A percentile compares a stretch with the other conserved stretches of the same genome.
Evolutionary conservation across 2,329 filamentous ascomycete genomes (phyloP).

Genomic region (Aureobasidium sp.): DNA sequence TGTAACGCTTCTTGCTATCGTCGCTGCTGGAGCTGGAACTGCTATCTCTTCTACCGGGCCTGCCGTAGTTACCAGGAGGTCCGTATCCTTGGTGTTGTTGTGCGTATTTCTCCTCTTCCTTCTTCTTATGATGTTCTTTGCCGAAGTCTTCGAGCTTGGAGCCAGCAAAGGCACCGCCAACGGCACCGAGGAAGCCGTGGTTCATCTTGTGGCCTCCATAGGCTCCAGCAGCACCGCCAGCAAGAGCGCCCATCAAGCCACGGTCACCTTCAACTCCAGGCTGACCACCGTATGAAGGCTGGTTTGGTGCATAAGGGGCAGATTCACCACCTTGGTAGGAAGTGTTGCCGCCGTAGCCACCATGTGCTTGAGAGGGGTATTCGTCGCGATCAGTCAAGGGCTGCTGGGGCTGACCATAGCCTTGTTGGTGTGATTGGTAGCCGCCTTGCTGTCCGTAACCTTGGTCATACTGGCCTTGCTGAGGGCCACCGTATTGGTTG

Average conservation of each 20-base stretch:
- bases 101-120: constrained; percentile 17
- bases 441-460: constrained; percentile 9
- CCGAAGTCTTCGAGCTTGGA: constrained; percentile 46
- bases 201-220: constrained; percentile 48
- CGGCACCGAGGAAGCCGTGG: constrained; percentile 48
- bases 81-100: neutral
- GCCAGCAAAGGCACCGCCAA: constrained; percentile 49
- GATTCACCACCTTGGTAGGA: constrained; percentile 4
- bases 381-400: constrained; percentile 6
- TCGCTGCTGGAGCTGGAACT: constrained; percentile 8
- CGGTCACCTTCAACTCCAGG: constrained; percentile 38
- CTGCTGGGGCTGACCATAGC: constrained; percentile 11
- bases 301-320: neutral
- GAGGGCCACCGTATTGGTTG: constrained; percentile 14
- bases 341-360: constrained; percentile 5
- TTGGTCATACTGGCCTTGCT: constrained; percentile 16
- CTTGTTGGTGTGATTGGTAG: constrained; percentile 11
- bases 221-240: constrained; percentile 49
- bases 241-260: constrained; percentile 47
- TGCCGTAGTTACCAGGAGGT: constrained; percentile 1
- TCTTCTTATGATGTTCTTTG: constrained; percentile 37
- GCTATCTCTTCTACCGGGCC: neutral
- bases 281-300: constrained; percentile 9
- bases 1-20: neutral
- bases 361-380: constrained; percentile 5